Evolutionary conservation across 441 rosid genomes (phyloP).

Genomic region (Populus hybrid): DNA sequence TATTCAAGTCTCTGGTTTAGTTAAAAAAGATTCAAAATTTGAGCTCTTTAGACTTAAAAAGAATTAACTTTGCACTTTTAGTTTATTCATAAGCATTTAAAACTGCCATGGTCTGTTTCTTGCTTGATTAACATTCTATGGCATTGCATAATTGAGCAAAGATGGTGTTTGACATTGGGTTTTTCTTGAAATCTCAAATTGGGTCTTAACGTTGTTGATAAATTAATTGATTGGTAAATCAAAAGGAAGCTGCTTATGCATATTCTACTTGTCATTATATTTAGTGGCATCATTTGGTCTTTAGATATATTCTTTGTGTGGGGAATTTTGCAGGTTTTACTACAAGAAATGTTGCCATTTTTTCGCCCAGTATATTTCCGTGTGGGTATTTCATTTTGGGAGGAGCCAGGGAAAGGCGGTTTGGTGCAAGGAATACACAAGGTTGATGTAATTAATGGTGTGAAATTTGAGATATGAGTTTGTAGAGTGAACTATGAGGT

Average conservation of each 20-base stretch:
- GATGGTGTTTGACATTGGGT: conserved; percentile 15
- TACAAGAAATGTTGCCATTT: conserved; percentile 29
- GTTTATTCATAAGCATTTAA: background rate
- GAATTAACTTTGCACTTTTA: background rate
- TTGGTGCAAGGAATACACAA: conserved; percentile 44
- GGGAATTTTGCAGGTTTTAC: conserved; percentile 43
- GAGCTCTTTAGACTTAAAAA: background rate
- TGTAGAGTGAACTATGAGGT: conserved; percentile 15
- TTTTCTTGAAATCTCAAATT: background rate
- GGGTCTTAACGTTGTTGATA: background rate
- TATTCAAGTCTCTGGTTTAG: background rate
- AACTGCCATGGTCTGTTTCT: background rate
- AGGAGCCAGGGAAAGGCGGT: conserved; percentile 23
- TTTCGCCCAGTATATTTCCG: conserved; percentile 31
- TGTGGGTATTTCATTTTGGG: conserved; percentile 17
- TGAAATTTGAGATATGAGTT: conserved; percentile 10
- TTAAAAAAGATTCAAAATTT: background rate
- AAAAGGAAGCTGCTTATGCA: too few species aligned
- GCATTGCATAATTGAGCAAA: conserved; percentile 3
- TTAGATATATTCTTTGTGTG: background rate
- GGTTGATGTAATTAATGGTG: conserved; percentile 37
- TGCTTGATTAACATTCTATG: background rate
- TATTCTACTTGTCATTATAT: background rate
- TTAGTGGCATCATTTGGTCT: background rate
- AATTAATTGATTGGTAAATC: background rate